A percentile compares a stretch with the other conserved stretches of the same genome.
Conservation (phyloP, 139 green algal species). For the Asterochloris sp. region DNA sequence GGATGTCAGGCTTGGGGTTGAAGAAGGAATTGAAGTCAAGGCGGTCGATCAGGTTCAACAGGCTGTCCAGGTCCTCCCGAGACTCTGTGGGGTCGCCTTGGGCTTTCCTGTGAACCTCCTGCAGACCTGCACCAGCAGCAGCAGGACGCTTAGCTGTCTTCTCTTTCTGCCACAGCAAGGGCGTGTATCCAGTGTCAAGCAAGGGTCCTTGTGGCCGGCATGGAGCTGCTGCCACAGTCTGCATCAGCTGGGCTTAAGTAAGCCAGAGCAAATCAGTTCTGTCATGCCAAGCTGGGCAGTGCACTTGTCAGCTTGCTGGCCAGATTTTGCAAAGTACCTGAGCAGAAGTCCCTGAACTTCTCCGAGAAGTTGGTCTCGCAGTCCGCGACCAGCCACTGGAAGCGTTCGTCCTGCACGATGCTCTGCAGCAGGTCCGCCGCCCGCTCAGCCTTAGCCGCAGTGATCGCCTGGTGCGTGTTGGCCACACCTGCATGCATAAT, state of each 20-base stretch:
- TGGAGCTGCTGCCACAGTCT: no score
- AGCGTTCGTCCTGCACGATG: neutral
- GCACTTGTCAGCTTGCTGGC: no score
- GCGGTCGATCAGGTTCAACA: slow-evolving; percentile 43
- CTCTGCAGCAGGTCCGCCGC: neutral
- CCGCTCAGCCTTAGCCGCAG: neutral
- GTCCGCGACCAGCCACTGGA: neutral
- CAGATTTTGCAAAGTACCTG: neutral
- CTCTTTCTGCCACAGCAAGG: neutral
- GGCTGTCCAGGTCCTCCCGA: slow-evolving; percentile 47
- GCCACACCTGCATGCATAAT: neutral
- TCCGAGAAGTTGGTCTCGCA: slow-evolving; percentile 5
- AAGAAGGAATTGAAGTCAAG: slow-evolving; percentile 53
- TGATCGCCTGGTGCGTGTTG: neutral
- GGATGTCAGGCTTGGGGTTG: slow-evolving; percentile 17
- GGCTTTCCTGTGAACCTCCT: slow-evolving; percentile 34
- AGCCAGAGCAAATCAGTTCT: no score
- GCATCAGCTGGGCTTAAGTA: no score
- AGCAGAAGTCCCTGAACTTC: slow-evolving; percentile 21
- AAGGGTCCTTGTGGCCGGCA: neutral
- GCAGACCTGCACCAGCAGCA: slow-evolving; percentile 19
- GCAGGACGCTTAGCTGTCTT: no score
- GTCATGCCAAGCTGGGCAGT: no score
- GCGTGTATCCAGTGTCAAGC: neutral
- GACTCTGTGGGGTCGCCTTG: slow-evolving; percentile 26